Evolutionary conservation across 192 early-diverging fungal genomes (phyloP).

Genomic region (Gonapodya prolifera): DNA sequence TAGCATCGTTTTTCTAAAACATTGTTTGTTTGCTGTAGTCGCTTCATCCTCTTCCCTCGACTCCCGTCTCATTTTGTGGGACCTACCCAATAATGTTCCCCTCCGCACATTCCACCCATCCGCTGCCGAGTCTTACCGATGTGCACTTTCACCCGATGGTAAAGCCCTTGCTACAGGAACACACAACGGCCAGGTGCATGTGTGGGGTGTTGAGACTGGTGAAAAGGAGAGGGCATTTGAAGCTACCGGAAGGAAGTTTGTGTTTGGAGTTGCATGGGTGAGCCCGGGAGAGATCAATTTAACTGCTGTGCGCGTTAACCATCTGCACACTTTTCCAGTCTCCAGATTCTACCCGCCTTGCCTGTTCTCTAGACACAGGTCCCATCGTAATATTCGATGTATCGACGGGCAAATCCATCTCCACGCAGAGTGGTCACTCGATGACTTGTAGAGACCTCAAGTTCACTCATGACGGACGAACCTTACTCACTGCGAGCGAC

Average conservation of each 20-base stretch:
- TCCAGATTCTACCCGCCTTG: constrained; percentile 61
- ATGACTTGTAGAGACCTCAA: constrained; percentile 34
- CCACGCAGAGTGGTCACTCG: constrained; percentile 33
- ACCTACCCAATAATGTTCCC: constrained; percentile 1
- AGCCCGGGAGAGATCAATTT: constrained; percentile 8
- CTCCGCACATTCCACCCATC: constrained; percentile 53
- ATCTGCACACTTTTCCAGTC: constrained; percentile 28
- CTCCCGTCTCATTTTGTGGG: neutral
- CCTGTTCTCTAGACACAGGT: constrained; percentile 62
- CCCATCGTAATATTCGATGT: constrained; percentile 58
- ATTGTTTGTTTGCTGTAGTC: neutral
- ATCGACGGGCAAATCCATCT: constrained; percentile 47
- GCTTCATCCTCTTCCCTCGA: constrained; percentile 6
- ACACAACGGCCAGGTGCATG: constrained; percentile 55
- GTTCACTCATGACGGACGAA: constrained; percentile 58
- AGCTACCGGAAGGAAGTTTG: constrained; percentile 58
- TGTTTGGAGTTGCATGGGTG: constrained; percentile 70
- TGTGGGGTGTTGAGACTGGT: constrained; percentile 54
- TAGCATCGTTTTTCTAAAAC: constrained; percentile 42
- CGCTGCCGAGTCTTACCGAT: constrained; percentile 33
- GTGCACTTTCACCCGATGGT: constrained; percentile 51
- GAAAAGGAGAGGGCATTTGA: constrained; percentile 46
- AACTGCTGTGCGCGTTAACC: neutral
- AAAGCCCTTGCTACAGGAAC: constrained; percentile 57
- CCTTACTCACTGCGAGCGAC: constrained; percentile 62